Evolutionary conservation across 2,329 filamentous ascomycete genomes (phyloP).

Genomic region (Niveomyces coronatus): DNA sequence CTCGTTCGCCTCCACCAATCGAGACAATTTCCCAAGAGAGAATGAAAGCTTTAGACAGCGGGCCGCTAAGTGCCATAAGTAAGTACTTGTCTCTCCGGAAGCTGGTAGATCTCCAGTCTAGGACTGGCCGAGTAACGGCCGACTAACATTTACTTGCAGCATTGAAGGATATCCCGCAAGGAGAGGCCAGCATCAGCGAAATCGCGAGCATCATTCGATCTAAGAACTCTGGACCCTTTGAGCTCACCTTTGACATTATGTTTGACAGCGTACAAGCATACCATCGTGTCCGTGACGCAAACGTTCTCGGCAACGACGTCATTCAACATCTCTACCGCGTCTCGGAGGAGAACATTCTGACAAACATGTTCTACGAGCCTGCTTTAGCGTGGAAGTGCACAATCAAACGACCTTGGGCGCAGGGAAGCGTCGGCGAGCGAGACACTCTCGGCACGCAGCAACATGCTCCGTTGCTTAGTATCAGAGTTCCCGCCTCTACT

Average conservation of each 20-base stretch:
- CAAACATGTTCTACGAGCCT: constrained; percentile 29
- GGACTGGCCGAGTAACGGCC: no score
- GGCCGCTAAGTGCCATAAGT: no score
- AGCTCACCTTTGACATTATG: constrained; percentile 41
- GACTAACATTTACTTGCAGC: not conserved
- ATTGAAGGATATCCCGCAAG: constrained; percentile 5
- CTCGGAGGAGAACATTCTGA: constrained; percentile 19
- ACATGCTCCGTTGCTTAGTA: constrained; percentile 23
- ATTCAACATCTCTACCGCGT: constrained; percentile 24
- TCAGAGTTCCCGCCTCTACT: constrained; percentile 13
- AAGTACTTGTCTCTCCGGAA: no score
- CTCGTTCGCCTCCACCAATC: no score
- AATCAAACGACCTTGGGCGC: constrained; percentile 24
- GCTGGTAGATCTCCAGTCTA: no score
- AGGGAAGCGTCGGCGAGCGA: constrained; percentile 25
- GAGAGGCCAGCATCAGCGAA: constrained; percentile 13
- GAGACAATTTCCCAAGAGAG: no score
- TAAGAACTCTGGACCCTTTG: constrained; percentile 41
- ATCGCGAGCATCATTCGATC: constrained; percentile 33
- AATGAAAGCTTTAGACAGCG: no score
- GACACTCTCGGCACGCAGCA: constrained; percentile 30
- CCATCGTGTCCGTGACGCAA: constrained; percentile 23
- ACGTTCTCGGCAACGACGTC: constrained; percentile 24
- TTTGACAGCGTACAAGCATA: constrained; percentile 29
- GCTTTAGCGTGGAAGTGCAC: constrained; percentile 36